Evolutionary conservation across 2,329 filamentous ascomycete genomes (phyloP), one percentile per base, ranked within the genome.

Genomic region (Ceratocystis huliohia): DNA sequence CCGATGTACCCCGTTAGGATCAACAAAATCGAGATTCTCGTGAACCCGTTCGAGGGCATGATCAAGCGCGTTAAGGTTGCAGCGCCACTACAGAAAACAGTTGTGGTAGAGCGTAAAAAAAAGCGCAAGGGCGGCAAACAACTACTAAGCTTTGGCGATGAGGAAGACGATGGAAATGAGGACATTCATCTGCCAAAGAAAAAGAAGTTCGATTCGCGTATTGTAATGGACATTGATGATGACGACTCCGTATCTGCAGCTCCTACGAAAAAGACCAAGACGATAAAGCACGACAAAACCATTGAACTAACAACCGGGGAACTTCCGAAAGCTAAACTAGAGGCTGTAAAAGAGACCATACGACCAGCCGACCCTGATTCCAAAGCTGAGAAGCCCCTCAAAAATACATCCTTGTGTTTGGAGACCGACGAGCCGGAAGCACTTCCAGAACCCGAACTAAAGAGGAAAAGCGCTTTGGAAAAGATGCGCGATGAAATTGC

Each of bases 1-100:
- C 93, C 93, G 1, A 76, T 95, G 62, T 99, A 96, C 74, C 88
- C 93, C 0, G 84, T 91, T 45, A 91, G 86, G 74, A 86, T 99
- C 67, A 85, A 84, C 3, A 79, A 81, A 22, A 79, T 88, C 33
- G 89, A 94, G 74, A 84, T 95, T 22, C 74, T 94, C 69, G 84
- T 91, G 61, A 94, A 94, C 72, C 89, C 89, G 0, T 95, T 93
- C 68, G 83, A 88, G 62, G 88, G 89, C 72, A 91, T 94, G 88
- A 83, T 85, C 71, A 88, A 84, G 77, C 81, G 86, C 71, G 80
- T 82, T 63, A 81, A 68, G 41, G 41, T 80, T 79, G 46, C 22
- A 44, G 77, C 75, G 41, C 74, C 76, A 22, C 78, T 80, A 28
- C 63, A 70, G 28, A 37, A 70, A 4, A 78, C 78, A 25, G 75